phyloP scores from a whole-genome alignment of 169 alveolate genomes.

The Eimeria brunetti region DNA sequence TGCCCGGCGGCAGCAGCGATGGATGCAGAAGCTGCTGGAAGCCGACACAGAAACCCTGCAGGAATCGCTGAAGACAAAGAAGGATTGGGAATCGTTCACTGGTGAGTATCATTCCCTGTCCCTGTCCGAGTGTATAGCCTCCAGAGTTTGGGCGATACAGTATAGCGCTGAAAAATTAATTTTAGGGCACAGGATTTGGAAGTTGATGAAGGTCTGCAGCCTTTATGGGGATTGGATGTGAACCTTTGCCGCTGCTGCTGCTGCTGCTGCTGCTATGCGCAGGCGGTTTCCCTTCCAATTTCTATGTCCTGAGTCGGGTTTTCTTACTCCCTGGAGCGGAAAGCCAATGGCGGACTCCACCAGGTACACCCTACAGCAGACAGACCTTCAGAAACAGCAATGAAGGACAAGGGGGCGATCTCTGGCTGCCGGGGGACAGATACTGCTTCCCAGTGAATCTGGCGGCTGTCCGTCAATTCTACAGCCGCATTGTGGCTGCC shows the following conservation, averaged over 20 bases:
- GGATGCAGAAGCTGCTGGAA: slow-evolving; percentile 22
- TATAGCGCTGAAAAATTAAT: neutral
- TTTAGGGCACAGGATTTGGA: neutral
- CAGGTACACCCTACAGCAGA: neutral
- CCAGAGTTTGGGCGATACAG: neutral
- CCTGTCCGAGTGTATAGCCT: neutral
- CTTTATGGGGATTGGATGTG: neutral
- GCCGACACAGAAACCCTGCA: neutral
- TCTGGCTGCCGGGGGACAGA: neutral
- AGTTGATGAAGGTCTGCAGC: neutral
- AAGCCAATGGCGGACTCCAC: neutral
- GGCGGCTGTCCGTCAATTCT: neutral
- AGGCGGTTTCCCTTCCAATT: neutral
- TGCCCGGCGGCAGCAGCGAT: slow-evolving; percentile 51
- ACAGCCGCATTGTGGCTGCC: neutral
- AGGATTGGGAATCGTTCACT: slow-evolving; percentile 38
- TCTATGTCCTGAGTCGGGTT: neutral
- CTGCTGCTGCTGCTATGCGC: slow-evolving; percentile 10
- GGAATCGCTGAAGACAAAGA: slow-evolving; percentile 11
- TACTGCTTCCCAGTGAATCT: slow-evolving; percentile 19
- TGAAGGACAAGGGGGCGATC: neutral
- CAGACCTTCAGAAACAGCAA: neutral
- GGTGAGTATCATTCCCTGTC: neutral
- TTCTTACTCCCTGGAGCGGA: neutral
- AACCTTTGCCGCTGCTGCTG: neutral